Base-by-base conservation (phyloP, 2,329 filamentous ascomycete species). In the Alternaria solani region DNA sequence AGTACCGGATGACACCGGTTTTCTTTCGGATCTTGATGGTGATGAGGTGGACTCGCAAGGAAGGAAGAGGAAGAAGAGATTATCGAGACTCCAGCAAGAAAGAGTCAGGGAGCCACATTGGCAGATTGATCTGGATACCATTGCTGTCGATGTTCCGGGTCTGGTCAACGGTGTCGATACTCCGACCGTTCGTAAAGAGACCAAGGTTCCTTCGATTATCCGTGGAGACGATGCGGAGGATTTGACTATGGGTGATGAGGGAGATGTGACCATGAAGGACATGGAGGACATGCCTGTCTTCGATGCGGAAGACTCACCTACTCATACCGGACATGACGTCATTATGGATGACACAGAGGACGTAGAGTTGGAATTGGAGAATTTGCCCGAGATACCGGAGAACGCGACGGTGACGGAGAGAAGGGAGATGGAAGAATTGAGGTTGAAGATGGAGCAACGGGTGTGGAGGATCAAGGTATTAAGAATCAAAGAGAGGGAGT, bases 391-490 rank as follows among this genome's bases (percentile, higher is more conserved):
- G 1, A 53, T 48, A 14, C 55, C 55, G 2, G 12, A 20, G n/a
- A 54, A 48, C 28, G 57, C 52, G 12, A 59, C 57, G 6, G 52
- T 55, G 11, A 44, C 30, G 4, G 57, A 59, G 30, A 59, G 20
- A 28, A 41, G 16, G 4, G 44, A 56, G 26, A 36, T 59, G 41
- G 57, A 59, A 30, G 57, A 59, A 20, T 8, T 59, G 5, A 59
- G 46, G 16, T 34, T 59, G 7, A 47, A 44, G 18, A 56, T 59
- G 44, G 57, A 59, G 53, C 52, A 51, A 8, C 52, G 57, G 11
- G 48, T 59, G 23, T 59, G 57, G 57, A 55, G 52, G 1, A 59
- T 59, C 5, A 59, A 46, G 30, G 39, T 59, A 1, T 16, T 59
- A 5, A 56, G 39, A 18, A 59, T 59, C 9, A 51, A 38, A 14